A percentile compares a stretch with the other conserved stretches of the same genome.
These are phyloP conservation scores for Talaromyces verruculosus DNA, from an alignment of 2,329 filamentous ascomycete species.

Conservation along the genomic window DNA sequence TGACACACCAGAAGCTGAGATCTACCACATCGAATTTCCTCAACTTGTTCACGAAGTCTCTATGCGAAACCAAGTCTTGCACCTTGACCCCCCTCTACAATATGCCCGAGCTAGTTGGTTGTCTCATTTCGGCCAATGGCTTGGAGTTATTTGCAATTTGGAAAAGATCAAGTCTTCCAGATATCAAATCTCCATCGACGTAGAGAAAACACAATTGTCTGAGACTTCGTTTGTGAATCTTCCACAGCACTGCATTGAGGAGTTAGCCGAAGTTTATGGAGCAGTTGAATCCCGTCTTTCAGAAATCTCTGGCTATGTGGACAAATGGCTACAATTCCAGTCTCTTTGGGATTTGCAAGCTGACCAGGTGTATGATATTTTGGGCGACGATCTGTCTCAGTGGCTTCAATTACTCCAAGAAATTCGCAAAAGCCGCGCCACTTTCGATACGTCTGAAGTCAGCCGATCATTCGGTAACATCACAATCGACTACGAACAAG, in stretches of 20 bases:
- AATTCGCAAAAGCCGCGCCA: constrained; percentile 89
- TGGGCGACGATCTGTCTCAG: constrained; percentile 85
- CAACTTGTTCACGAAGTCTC: constrained; percentile 82
- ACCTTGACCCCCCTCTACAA: constrained; percentile 88
- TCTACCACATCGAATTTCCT: constrained; percentile 44
- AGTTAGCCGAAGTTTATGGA: constrained; percentile 76
- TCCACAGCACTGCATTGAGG: constrained; percentile 76
- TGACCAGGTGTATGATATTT: constrained; percentile 87
- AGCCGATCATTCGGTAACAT: constrained; percentile 91
- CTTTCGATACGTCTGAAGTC: constrained; percentile 95
- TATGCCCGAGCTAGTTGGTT: constrained; percentile 93
- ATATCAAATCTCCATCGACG: constrained; percentile 80
- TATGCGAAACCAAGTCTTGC: constrained; percentile 97
- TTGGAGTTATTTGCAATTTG: constrained; percentile 87
- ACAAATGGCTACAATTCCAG: constrained; percentile 98
- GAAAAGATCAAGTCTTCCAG: constrained; percentile 92
- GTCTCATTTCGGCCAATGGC: constrained; percentile 86
- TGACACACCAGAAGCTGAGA: constrained; percentile 32
- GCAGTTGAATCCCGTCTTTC: constrained; percentile 79
- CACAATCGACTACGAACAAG: constrained; percentile 95
- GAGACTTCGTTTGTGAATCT: constrained; percentile 74
- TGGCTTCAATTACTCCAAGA: constrained; percentile 97
- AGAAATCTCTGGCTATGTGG: constrained; percentile 80
- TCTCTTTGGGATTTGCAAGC: constrained; percentile 97
- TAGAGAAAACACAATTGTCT: constrained; percentile 39